phyloP scores from a whole-genome alignment of 257 asterid species.

The Solanum bukasovii region DNA sequence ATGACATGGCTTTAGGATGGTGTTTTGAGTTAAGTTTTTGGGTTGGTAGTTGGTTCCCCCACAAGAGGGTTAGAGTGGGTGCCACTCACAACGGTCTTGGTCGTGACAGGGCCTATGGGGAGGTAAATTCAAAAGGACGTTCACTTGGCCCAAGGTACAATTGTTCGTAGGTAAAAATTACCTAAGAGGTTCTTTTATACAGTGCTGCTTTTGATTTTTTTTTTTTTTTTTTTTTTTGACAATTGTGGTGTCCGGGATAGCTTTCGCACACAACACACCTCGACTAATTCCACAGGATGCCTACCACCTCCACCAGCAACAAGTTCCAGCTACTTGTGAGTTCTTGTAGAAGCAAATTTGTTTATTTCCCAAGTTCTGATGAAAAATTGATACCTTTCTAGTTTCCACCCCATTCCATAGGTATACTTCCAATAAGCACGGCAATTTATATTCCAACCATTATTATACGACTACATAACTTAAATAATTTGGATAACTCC shows the following conservation, averaged over 20 bases:
- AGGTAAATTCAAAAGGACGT: neutral
- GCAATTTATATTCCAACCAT: neutral
- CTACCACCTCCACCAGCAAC: neutral
- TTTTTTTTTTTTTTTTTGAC: neutral
- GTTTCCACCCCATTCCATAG: neutral
- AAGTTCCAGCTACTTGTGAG: neutral
- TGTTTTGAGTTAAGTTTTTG: too few relatives aligned
- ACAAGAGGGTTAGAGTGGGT: too few relatives aligned
- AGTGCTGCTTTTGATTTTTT: neutral
- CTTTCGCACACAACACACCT: neutral
- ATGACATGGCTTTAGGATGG: too few relatives aligned
- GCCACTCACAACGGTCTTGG: too few relatives aligned
- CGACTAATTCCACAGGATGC: neutral
- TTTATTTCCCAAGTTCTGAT: neutral
- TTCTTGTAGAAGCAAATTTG: neutral
- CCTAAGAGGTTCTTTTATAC: neutral
- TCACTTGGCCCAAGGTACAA: neutral
- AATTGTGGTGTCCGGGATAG: neutral
- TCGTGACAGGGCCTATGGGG: neutral
- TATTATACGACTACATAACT: neutral
- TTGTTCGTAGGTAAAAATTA: neutral
- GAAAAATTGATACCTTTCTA: neutral
- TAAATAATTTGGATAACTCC: neutral
- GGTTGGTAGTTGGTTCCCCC: too few relatives aligned
- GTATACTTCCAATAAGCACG: neutral